Percentiles rank a stretch among this genome's conserved stretches.
phyloP scores from a whole-genome alignment of 192 early-diverging fungal species.

The Cladochytrium replicatum region DNA sequence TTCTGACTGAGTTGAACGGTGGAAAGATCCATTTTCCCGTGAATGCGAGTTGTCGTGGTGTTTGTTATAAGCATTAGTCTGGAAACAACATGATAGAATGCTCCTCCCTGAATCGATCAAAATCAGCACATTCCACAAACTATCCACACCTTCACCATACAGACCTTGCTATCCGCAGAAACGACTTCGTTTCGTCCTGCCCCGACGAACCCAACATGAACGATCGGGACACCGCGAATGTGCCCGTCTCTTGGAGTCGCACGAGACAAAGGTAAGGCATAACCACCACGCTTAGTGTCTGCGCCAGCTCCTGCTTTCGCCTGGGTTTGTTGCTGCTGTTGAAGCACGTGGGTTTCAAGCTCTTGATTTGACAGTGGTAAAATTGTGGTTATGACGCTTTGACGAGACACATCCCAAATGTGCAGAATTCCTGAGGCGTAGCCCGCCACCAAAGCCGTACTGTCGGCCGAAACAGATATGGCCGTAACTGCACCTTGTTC shows the following conservation, averaged over 20 bases:
- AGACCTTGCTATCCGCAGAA: slow-evolving; percentile 36
- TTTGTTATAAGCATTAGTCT: slow-evolving; percentile 12
- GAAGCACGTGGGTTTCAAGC: too few species aligned
- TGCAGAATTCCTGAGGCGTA: slow-evolving; percentile 24
- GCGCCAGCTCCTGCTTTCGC: neutral
- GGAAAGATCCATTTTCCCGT: slow-evolving; percentile 5
- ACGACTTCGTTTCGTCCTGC: slow-evolving; percentile 20
- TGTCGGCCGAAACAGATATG: slow-evolving; percentile 22
- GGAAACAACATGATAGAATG: slow-evolving; percentile 27
- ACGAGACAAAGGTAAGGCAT: neutral
- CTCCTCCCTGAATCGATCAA: slow-evolving; percentile 21
- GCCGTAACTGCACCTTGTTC: slow-evolving; percentile 27
- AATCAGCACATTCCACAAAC: slow-evolving; percentile 2
- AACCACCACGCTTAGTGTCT: too few species aligned
- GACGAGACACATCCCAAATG: slow-evolving; percentile 36
- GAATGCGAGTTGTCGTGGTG: slow-evolving; percentile 13
- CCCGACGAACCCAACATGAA: slow-evolving; percentile 27
- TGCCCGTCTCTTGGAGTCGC: slow-evolving; percentile 23
- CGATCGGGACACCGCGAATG: slow-evolving; percentile 17
- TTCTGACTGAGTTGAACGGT: neutral
- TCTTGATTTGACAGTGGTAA: slow-evolving; percentile 13
- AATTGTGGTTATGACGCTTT: slow-evolving; percentile 12
- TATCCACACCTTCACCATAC: neutral
- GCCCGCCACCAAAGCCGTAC: slow-evolving; percentile 25
- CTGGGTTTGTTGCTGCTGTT: too few species aligned